Evolutionary conservation across 495 filamentous ascomycete species (phyloP).

Genomic region (Neurospora terricola): DNA sequence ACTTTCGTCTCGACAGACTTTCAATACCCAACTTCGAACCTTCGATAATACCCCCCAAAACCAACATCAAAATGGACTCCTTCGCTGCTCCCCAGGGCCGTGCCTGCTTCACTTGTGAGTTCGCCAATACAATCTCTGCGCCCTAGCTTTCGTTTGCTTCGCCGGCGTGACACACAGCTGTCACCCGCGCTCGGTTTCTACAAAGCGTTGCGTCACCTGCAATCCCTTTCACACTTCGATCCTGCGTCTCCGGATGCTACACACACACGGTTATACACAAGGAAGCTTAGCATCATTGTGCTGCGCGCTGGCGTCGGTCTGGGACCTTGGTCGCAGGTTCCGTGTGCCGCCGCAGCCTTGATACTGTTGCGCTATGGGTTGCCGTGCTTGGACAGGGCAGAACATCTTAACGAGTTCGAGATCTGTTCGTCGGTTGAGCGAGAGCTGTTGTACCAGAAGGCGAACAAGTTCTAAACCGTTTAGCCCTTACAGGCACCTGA

Average conservation of each 20-base stretch:
- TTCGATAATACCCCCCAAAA: slow-evolving; percentile 1
- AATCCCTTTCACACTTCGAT: not conserved
- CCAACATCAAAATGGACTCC: slow-evolving; percentile 30
- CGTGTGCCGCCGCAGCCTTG: not conserved
- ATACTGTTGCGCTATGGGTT: not conserved
- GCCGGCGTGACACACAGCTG: slow-evolving; percentile 6
- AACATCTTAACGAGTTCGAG: not conserved
- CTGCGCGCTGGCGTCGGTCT: not conserved
- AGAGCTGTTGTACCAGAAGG: slow-evolving; percentile 2
- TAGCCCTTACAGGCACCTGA: not conserved
- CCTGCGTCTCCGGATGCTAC: not conserved
- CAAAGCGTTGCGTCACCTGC: not conserved
- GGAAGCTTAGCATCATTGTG: not conserved
- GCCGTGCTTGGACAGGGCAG: not conserved
- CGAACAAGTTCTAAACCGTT: slow-evolving; percentile 7
- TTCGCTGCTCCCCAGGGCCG: slow-evolving; percentile 17
- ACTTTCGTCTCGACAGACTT: slow-evolving; percentile 5
- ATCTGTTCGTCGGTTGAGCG: not conserved
- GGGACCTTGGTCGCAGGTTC: not conserved
- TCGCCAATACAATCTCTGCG: slow-evolving; percentile 10
- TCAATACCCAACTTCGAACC: slow-evolving; percentile 1
- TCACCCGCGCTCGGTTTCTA: slow-evolving; percentile 1
- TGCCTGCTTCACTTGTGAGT: slow-evolving; percentile 43
- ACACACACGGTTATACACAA: not conserved
- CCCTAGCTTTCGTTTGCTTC: slow-evolving; percentile 16